phyloP scores from a whole-genome alignment of 2,329 filamentous ascomycete species.

The Pseudogymnoascus sp. region DNA sequence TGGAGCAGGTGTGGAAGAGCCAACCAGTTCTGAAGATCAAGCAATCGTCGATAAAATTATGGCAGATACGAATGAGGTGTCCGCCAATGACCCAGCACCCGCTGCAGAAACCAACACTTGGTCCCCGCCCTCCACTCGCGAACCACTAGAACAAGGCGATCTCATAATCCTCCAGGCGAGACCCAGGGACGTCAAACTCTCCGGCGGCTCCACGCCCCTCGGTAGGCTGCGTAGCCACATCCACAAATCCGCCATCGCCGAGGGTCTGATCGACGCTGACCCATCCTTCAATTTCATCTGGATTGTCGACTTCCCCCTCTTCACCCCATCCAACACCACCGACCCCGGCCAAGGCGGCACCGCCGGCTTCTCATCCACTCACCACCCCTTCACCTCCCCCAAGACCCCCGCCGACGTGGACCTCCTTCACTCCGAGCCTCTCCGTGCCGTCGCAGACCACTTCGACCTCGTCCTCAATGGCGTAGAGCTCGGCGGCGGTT shows the following conservation, averaged over 20 bases:
- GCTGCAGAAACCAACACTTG: constrained; percentile 28
- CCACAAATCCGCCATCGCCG: constrained; percentile 23
- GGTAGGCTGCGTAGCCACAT: constrained; percentile 27
- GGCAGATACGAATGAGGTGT: constrained; percentile 5
- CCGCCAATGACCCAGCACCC: constrained; percentile 23
- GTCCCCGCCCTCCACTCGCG: constrained; percentile 6
- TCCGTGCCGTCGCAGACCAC: constrained; percentile 71
- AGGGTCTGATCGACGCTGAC: constrained; percentile 21
- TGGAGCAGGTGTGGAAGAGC: neutral
- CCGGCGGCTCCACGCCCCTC: constrained; percentile 60
- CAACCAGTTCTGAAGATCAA: neutral
- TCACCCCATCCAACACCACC: constrained; percentile 59
- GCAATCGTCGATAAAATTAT: neutral
- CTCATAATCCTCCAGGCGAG: constrained; percentile 77
- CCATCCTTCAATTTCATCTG: constrained; percentile 62
- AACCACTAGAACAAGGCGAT: constrained; percentile 56
- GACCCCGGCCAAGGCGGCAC: constrained; percentile 62
- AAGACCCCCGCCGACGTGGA: constrained; percentile 64
- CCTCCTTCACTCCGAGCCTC: constrained; percentile 62
- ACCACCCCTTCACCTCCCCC: constrained; percentile 94
- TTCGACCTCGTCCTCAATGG: constrained; percentile 97
- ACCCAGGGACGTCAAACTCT: constrained; percentile 48
- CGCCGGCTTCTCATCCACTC: constrained; percentile 76
- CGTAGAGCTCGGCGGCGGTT: constrained; percentile 87
- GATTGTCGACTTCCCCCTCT: constrained; percentile 88